Conservation (phyloP, 805 yeast species). For the Cyberlindnera veronae region DNA sequence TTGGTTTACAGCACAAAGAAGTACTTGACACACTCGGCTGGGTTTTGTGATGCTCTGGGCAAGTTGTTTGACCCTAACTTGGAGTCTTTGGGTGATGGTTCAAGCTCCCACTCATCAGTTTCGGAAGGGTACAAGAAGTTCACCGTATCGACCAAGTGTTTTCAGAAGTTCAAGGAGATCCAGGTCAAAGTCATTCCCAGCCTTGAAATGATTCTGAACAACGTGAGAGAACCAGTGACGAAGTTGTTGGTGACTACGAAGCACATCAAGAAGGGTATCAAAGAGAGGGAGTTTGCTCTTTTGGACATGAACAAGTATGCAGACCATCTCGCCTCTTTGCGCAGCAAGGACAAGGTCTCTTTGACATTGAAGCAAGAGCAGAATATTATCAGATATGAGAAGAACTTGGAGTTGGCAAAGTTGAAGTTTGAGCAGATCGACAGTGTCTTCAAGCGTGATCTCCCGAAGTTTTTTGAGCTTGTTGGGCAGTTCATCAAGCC, state of each 20-base stretch:
- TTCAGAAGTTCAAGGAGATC: conserved; percentile 13
- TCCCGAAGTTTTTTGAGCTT: conserved; percentile 41
- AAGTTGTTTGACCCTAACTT: conserved; percentile 13
- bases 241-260: conserved; percentile 18
- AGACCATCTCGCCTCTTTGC: conserved; percentile 22
- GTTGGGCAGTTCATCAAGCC: conserved; percentile 32
- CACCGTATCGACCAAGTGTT: not conserved
- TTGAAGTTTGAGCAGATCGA: conserved; percentile 38
- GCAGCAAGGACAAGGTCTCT: conserved; percentile 18
- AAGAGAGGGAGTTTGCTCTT: conserved; percentile 32
- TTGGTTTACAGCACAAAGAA: conserved; percentile 4
- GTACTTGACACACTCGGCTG: conserved; percentile 9
- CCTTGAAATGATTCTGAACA: conserved; percentile 26
- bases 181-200: conserved; percentile 10
- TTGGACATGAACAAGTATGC: conserved; percentile 37
- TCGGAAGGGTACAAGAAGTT: not conserved
- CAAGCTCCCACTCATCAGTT: too few relatives aligned
- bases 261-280: conserved; percentile 29
- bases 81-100: not conserved
- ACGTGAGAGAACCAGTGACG: conserved; percentile 24
- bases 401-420: conserved; percentile 29
- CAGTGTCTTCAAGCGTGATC: conserved; percentile 39
- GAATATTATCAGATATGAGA: conserved; percentile 30
- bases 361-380: conserved; percentile 39
- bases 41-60: conserved; percentile 5